Evolutionary conservation across 257 asterid genomes (phyloP).

Genomic region (Solanum dulcamara): DNA sequence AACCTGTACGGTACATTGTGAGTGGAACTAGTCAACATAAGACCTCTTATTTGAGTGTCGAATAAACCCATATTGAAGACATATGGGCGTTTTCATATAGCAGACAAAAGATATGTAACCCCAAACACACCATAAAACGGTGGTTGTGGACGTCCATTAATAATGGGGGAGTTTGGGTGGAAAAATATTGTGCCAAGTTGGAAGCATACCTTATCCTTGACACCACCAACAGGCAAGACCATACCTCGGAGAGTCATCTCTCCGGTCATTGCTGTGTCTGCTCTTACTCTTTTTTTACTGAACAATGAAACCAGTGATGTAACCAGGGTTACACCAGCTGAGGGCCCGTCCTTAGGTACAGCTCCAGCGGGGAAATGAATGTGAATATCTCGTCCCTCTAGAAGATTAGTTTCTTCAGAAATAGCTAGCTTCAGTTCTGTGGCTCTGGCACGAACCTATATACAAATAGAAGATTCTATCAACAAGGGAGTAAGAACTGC

Average conservation of each 20-base stretch:
- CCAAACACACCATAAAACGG: not conserved
- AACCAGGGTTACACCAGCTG: constrained; percentile 98
- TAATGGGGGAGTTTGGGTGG: not conserved
- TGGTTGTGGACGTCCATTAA: not conserved
- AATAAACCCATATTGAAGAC: not conserved
- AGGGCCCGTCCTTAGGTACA: constrained; percentile 97
- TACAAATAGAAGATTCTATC: not conserved
- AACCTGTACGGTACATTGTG: constrained; percentile 41
- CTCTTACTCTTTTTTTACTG: constrained; percentile 82
- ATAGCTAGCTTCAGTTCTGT: constrained; percentile 74
- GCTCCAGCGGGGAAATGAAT: constrained; percentile 99
- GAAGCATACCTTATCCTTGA: constrained; percentile 87
- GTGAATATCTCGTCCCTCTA: constrained; percentile 86
- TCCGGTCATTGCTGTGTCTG: constrained; percentile 99
- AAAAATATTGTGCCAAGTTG: not conserved
- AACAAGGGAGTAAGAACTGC: not conserved
- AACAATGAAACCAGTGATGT: constrained; percentile 94
- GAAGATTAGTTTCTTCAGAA: constrained; percentile 56
- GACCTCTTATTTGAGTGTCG: not conserved
- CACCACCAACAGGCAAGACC: constrained; percentile 97
- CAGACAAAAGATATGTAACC: not conserved
- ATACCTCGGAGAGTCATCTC: constrained; percentile 93
- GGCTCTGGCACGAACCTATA: constrained; percentile 86
- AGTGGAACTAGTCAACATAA: not conserved
- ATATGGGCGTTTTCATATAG: not conserved